These are phyloP conservation scores for Chenopodium quinoa DNA, from an alignment of 148 eudicot species.

Conservation along the genomic window DNA sequence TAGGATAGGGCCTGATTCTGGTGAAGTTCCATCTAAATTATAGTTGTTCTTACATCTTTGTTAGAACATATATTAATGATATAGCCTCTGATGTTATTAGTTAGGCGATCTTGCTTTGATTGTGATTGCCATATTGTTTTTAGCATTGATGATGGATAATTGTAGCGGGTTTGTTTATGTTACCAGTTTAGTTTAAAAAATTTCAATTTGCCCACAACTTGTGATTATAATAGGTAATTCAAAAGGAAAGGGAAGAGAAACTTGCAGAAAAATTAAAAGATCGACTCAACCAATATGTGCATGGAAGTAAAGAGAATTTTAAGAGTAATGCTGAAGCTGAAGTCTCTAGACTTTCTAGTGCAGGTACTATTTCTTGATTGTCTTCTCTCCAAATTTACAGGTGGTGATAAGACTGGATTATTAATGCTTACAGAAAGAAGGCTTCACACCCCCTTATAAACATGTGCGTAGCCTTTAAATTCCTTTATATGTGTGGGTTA, in stretches of 20 bases:
- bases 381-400: not conserved
- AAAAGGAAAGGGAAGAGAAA: conserved; percentile 94
- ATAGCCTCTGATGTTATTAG: too few relatives aligned
- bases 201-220: not conserved
- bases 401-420: not conserved
- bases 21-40: too few relatives aligned
- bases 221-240: conserved; percentile 57
- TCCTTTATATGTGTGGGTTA: not conserved
- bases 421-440: not conserved
- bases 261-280: conserved; percentile 65
- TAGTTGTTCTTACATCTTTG: too few relatives aligned
- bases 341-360: conserved; percentile 82
- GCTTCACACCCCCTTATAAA: not conserved
- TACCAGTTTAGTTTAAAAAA: not conserved
- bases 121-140: not conserved
- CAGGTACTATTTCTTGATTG: conserved; percentile 45
- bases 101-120: not conserved
- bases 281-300: conserved; percentile 73
- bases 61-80: too few relatives aligned
- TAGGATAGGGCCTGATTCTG: too few relatives aligned
- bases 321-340: conserved; percentile 75
- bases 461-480: not conserved
- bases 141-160: too few relatives aligned
- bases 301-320: conserved; percentile 84
- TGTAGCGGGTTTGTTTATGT: not conserved